Base-by-base conservation (phyloP, 1,139 yeast genomes). In the Hansenula lynferdii region DNA sequence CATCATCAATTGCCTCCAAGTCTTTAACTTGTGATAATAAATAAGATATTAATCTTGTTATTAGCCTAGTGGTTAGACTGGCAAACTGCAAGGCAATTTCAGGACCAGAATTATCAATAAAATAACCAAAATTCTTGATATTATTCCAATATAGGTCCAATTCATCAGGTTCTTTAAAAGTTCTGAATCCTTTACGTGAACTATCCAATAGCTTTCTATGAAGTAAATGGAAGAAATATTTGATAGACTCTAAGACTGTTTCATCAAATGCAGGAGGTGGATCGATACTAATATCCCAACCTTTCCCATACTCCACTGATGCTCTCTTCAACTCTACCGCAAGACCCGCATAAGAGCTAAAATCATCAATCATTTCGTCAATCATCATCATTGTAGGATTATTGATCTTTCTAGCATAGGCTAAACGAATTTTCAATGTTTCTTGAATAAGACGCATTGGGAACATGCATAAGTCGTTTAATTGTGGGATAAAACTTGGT, bases 361-460 rank as follows among this genome's bases (percentile, higher is more conserved):
- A 83, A 58, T 89, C 96, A 35, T 80, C 92, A 48, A 92, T 76
- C 77, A 87, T 85, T 62, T 90, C 97, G 60, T 92, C 97, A 48
- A 92, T 86, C 82, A 90, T 86, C 90, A 89, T 85, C 77, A 89
- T 77, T 0, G 97, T 89, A 2, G 96, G 96, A 51, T 85, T 85
- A 40, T 76, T 79, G 41, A 90, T 64, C 51, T 84, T 83, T 58
- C 75, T 72, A 5, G 97, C 96, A 56, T 87, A 89, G 3, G 74
- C 69, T 38, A 92, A 69, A 47, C 97, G 72, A 32, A 86, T 75
- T 34, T 74, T 75, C 36, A 90, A 83, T 37, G 87, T 77, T 54
- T 87, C 97, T 54, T 83, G 85, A 48, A 90, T 81, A 38, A 92
- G 67, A 47, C 77, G 79, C 56, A 89, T 72, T 1, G 97, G 97